phyloP scores from a whole-genome alignment of 345 rosid genomes.

The Acer saccharum region DNA sequence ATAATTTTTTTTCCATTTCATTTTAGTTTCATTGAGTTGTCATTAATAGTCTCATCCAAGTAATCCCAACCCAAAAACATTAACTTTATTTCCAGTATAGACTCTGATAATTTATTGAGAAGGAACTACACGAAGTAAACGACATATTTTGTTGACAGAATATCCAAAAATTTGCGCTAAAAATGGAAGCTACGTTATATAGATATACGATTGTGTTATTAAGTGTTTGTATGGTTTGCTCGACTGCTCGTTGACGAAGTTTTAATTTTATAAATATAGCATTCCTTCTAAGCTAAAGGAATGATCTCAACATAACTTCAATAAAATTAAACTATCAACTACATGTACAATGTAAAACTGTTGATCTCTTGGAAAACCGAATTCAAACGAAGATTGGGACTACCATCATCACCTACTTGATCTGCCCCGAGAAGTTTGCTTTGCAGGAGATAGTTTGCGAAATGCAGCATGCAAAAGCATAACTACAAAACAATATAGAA shows the following conservation, averaged over 20 bases:
- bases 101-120: too few species aligned
- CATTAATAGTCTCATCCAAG: too few species aligned
- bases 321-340: background rate
- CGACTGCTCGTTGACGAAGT: background rate
- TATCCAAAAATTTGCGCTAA: too few species aligned
- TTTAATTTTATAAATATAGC: background rate
- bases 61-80: too few species aligned
- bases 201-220: too few species aligned
- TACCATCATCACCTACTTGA: conserved; percentile 10
- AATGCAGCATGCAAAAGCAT: conserved; percentile 80
- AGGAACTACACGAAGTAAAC: too few species aligned
- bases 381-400: background rate
- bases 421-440: conserved; percentile 46
- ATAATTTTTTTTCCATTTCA: background rate
- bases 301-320: background rate
- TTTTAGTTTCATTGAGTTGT: background rate
- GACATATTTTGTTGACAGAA: too few species aligned
- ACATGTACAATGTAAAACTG: background rate
- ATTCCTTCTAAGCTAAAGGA: background rate
- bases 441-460: conserved; percentile 66
- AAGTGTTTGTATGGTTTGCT: background rate
- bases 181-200: background rate
- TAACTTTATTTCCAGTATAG: too few species aligned
- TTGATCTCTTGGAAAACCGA: background rate
- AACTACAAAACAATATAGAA: conserved; percentile 35